These are phyloP conservation scores for Tolypocladium pustulatum DNA, from an alignment of 2,329 filamentous ascomycete species.

Conservation along the genomic window DNA sequence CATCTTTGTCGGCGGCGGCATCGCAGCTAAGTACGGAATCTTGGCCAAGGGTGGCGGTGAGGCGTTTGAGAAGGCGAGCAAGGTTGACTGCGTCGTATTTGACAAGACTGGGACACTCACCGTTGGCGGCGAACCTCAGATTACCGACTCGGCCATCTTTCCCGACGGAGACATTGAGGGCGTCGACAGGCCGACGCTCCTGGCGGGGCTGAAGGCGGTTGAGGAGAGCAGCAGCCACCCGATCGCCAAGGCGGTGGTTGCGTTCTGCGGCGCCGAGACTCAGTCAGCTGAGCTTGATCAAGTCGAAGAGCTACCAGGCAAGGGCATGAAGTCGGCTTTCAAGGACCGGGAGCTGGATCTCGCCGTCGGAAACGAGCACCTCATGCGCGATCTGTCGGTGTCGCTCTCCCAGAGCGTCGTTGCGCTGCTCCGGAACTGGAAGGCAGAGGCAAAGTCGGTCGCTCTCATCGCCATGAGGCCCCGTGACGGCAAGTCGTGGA, in stretches of 20 bases:
- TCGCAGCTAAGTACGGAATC: constrained; percentile 71
- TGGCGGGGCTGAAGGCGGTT: constrained; percentile 47
- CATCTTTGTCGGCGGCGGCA: constrained; percentile 70
- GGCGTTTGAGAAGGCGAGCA: constrained; percentile 76
- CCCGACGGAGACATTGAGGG: constrained; percentile 14
- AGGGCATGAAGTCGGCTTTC: constrained; percentile 54
- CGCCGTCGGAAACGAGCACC: constrained; percentile 61
- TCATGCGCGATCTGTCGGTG: constrained; percentile 46
- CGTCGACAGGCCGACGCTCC: constrained; percentile 19
- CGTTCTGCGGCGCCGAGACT: constrained; percentile 40
- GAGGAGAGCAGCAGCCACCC: constrained; percentile 69
- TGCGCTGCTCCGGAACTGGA: constrained; percentile 42
- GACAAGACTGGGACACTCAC: constrained; percentile 85
- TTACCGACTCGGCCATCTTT: constrained; percentile 44
- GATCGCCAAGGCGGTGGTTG: constrained; percentile 58
- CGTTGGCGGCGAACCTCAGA: constrained; percentile 57
- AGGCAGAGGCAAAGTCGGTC: constrained; percentile 52
- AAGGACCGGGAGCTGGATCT: constrained; percentile 32
- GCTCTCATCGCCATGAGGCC: constrained; percentile 42
- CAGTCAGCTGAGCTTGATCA: constrained; percentile 23
- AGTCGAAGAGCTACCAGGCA: constrained; percentile 60
- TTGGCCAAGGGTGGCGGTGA: constrained; percentile 77
- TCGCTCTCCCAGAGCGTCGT: constrained; percentile 22
- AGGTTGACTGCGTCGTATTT: constrained; percentile 69
- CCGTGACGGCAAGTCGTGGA: constrained; percentile 22